Evolutionary conservation across 129 eudicot species (phyloP).

Genomic region (Flaveria bidentis): DNA sequence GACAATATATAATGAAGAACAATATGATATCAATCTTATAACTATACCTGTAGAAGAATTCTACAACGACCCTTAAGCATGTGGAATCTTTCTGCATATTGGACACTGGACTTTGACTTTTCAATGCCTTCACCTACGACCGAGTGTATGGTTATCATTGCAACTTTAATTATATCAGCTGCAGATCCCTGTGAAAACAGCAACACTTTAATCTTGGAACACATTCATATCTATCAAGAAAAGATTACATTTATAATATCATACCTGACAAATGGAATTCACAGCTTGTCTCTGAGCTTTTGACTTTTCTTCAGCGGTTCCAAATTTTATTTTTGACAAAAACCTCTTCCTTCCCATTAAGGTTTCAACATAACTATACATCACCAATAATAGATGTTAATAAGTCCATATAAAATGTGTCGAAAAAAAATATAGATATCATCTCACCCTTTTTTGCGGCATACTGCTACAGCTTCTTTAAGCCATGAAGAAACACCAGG

Average conservation of each 20-base stretch:
- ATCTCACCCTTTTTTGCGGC: slow-evolving; percentile 79
- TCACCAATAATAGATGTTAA: slow-evolving; percentile 21
- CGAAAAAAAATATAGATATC: not conserved
- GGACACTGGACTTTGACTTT: slow-evolving; percentile 34
- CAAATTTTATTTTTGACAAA: slow-evolving; percentile 77
- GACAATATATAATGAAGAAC: not conserved
- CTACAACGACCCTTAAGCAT: slow-evolving; percentile 87
- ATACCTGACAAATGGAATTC: slow-evolving; percentile 95
- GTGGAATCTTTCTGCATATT: slow-evolving; percentile 50
- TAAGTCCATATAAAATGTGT: not conserved
- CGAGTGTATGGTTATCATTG: slow-evolving; percentile 77
- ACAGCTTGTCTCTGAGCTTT: slow-evolving; percentile 99
- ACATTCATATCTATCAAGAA: slow-evolving; percentile 8
- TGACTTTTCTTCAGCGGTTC: slow-evolving; percentile 82
- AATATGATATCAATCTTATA: slow-evolving; percentile 4
- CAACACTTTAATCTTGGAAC: not conserved
- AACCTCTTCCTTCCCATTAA: slow-evolving; percentile 88
- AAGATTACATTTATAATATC: not conserved
- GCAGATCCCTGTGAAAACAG: slow-evolving; percentile 79
- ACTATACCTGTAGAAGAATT: slow-evolving; percentile 77
- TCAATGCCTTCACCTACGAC: slow-evolving; percentile 55
- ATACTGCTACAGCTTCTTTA: slow-evolving; percentile 73
- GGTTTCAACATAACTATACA: slow-evolving; percentile 78
- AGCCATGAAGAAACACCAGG: slow-evolving; percentile 95
- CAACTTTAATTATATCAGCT: slow-evolving; percentile 89